Evolutionary conservation across 495 filamentous ascomycete genomes (phyloP).

Genomic region (Penicillium nucicola): DNA sequence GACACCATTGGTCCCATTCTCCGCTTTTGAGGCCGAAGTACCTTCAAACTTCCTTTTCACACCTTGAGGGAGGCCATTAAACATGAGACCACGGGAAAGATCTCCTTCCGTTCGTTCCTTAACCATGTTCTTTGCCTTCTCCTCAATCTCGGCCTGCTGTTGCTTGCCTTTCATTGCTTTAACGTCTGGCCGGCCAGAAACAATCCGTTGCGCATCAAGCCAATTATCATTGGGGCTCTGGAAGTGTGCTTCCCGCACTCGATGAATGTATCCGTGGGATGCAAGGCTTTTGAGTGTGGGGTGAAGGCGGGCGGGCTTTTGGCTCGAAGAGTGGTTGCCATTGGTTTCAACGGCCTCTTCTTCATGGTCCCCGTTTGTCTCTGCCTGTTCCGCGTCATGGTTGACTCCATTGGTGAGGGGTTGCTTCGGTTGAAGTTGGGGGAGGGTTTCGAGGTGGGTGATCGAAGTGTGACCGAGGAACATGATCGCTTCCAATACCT

Average conservation of each 20-base stretch:
- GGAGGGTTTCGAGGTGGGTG: slow-evolving; percentile 56
- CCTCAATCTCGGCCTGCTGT: slow-evolving; percentile 51
- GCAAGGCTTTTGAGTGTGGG: slow-evolving; percentile 44
- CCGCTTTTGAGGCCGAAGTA: slow-evolving; percentile 12
- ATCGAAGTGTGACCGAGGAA: slow-evolving; percentile 74
- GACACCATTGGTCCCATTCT: slow-evolving; percentile 23
- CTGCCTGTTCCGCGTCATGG: slow-evolving; percentile 26
- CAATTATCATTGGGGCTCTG: slow-evolving; percentile 50
- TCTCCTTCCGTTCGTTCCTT: slow-evolving; percentile 31
- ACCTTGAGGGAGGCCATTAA: slow-evolving; percentile 38
- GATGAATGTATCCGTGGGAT: slow-evolving; percentile 46
- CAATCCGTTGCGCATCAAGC: slow-evolving; percentile 42
- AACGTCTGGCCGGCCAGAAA: slow-evolving; percentile 33
- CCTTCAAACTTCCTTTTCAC: slow-evolving; percentile 29
- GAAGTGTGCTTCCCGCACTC: slow-evolving; percentile 48
- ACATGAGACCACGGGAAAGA: slow-evolving; percentile 30
- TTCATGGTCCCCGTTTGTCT: slow-evolving; percentile 22
- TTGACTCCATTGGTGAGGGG: slow-evolving; percentile 31
- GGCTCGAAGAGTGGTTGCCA: slow-evolving; percentile 15
- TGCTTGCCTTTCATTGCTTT: slow-evolving; percentile 55
- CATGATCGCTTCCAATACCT: slow-evolving; percentile 70
- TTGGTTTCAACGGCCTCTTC: slow-evolving; percentile 17
- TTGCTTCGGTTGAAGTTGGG: slow-evolving; percentile 27
- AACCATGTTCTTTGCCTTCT: slow-evolving; percentile 29
- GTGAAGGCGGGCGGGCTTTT: slow-evolving; percentile 35